These are phyloP conservation scores for Psilocybe cyanescens DNA, from an alignment of 768 basidiomycete genomes.

Conservation along the genomic window DNA sequence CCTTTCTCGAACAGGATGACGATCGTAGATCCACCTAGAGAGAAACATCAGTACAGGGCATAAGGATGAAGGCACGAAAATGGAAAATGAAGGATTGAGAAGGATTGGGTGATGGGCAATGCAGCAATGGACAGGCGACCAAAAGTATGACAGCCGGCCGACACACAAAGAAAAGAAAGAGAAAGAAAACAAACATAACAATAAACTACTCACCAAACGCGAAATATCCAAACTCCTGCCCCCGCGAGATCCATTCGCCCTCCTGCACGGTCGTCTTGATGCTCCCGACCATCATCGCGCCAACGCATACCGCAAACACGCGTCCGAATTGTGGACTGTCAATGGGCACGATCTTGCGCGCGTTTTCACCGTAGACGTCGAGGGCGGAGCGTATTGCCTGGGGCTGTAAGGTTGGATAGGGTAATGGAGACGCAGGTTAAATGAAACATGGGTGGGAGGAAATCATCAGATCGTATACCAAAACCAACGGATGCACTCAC, in stretches of 20 bases:
- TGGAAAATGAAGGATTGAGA: too few relatives aligned
- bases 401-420: slow-evolving; percentile 49
- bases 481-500: slow-evolving; percentile 40
- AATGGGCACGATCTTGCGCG: slow-evolving; percentile 89
- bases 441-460: not conserved
- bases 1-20: slow-evolving; percentile 90
- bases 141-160: too few relatives aligned
- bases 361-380: slow-evolving; percentile 96
- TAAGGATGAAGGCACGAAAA: not conserved
- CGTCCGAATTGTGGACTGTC: slow-evolving; percentile 88
- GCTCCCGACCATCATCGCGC: slow-evolving; percentile 95
- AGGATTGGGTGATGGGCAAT: too few relatives aligned
- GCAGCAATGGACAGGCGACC: too few relatives aligned
- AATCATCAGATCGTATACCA: too few relatives aligned
- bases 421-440: not conserved
- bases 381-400: slow-evolving; percentile 91
- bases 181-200: slow-evolving; percentile 4
- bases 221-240: slow-evolving; percentile 93
- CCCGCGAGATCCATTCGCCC: slow-evolving; percentile 78
- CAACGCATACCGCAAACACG: slow-evolving; percentile 91
- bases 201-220: slow-evolving; percentile 74
- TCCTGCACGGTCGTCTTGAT: slow-evolving; percentile 88
- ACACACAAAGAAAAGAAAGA: not conserved
- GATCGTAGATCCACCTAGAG: slow-evolving; percentile 86
- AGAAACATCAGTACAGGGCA: too few relatives aligned